Base-by-base conservation (phyloP, 345 rosid species). In the Gossypium herbaceum region DNA sequence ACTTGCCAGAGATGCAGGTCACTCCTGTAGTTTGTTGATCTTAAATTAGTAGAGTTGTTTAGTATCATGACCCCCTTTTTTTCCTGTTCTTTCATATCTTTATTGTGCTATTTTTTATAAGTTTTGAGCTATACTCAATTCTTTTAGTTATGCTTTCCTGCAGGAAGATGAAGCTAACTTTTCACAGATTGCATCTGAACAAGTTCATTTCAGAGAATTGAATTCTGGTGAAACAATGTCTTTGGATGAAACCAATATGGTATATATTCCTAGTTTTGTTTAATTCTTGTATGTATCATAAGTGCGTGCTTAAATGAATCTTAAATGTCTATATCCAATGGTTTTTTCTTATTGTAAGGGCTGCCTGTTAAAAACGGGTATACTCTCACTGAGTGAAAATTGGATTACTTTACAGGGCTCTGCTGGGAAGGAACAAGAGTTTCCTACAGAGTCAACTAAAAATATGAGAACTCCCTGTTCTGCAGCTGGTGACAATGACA, bases 1-100 rank as follows among this genome's bases (percentile, higher is more conserved):
- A 80, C 81, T 71, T 87, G 51, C 73, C 84, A 75, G 83, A 80
- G 83, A 72, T 82, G 82, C 88, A 89, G 95, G 94, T 92, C 68
- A 50, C 58, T 78, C 57, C 69, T 24, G 24, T 39, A 56, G 68
- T 68, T 76, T 70, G 27, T 76, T 52, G 45, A 29, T 16, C 59
- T 52, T 34, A 29, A 68, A 10, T 29, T 10, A 29, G 25, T 51
- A 29, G 9, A 69, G 11, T 9, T 41, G 13, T 29, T 27, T 69
- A 17, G 24, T 29, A 69, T 60, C 25, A 76, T 56, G 10, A 59
- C 25, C 2, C 41, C 41, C 8, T 48, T 27, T 34, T 4, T 22
- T 47, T 24, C 34, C 19, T 7, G 45, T 29, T 39, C 27, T 22
- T 58, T 51, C 44, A 29, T 9, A 47, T 51, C 43, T n/a, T 16